A percentile compares a stretch with the other conserved stretches of the same genome.
These are phyloP conservation scores for Stephania yunnanensis DNA, from an alignment of 164 flowering plant species.

Conservation along the genomic window DNA sequence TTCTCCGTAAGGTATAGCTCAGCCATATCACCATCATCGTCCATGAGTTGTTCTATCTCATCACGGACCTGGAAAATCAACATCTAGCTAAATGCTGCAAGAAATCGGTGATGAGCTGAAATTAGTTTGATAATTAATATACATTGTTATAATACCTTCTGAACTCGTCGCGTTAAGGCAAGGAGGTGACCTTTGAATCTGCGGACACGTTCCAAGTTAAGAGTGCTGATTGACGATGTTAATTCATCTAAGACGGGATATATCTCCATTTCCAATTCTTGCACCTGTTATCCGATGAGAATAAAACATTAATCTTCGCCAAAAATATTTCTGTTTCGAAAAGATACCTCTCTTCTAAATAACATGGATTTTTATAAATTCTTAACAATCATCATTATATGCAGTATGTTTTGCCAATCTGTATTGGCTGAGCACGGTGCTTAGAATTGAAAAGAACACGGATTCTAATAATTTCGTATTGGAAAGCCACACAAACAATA, in stretches of 20 bases:
- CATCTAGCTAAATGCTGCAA: constrained; percentile 6
- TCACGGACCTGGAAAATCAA: constrained; percentile 64
- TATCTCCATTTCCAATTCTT: constrained; percentile 75
- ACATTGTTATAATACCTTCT: constrained; percentile 51
- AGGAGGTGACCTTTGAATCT: constrained; percentile 91
- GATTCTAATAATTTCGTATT: not conserved
- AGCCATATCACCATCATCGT: constrained; percentile 99
- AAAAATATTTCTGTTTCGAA: too few relatives aligned
- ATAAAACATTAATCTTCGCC: not conserved
- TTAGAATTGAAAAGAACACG: not conserved
- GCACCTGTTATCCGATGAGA: constrained; percentile 39
- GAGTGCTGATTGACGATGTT: constrained; percentile 75
- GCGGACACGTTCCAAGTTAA: constrained; percentile 86
- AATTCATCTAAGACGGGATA: constrained; percentile 89
- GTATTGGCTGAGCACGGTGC: not conserved
- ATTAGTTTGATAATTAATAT: not conserved
- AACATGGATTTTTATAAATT: too few relatives aligned
- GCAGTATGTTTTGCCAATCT: not conserved
- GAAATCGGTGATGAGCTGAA: not conserved
- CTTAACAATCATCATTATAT: not conserved
- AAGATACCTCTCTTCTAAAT: too few relatives aligned
- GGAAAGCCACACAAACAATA: not conserved
- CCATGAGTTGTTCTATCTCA: constrained; percentile 97
- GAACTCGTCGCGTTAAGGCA: constrained; percentile 85
- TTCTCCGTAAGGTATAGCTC: constrained; percentile 97